A percentile compares a stretch with the other conserved stretches of the same genome.
Evolutionary conservation across 2,329 filamentous ascomycete species (phyloP).

Genomic region (Colletotrichum limetticola): DNA sequence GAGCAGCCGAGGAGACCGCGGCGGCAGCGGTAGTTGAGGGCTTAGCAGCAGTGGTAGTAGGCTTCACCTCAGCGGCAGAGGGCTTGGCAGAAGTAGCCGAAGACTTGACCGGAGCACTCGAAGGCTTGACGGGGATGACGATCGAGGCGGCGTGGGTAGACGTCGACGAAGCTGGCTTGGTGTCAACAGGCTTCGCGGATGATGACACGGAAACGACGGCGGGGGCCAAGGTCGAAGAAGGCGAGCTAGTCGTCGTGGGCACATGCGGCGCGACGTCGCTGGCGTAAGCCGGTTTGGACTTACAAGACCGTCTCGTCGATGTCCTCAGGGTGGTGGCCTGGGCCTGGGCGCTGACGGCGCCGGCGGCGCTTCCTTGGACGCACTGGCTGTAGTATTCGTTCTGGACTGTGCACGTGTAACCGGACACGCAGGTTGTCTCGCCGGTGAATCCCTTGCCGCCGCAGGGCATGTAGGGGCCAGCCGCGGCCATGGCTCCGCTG

Average conservation of each 20-base stretch:
- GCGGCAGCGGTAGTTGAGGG: neutral
- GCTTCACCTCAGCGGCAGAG: neutral
- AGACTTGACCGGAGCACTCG: neutral
- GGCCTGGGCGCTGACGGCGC: neutral
- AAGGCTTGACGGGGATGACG: neutral
- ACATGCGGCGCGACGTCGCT: conserved; percentile 9
- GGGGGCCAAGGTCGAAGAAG: neutral
- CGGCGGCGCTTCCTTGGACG: conserved; percentile 35
- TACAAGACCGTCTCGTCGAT: conserved; percentile 20
- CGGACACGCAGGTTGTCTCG: conserved; percentile 52
- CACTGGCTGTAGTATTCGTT: conserved; percentile 58
- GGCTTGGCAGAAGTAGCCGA: neutral
- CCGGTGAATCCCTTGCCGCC: conserved; percentile 53
- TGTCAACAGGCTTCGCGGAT: conserved; percentile 19
- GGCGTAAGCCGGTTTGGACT: conserved; percentile 15
- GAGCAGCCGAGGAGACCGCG: neutral
- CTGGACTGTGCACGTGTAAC: conserved; percentile 49
- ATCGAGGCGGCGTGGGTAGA: neutral
- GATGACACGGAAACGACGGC: conserved; percentile 1
- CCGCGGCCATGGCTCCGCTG: conserved; percentile 22
- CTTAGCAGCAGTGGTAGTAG: neutral
- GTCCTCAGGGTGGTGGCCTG: conserved; percentile 20
- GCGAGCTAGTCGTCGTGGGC: neutral
- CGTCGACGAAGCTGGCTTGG: neutral
- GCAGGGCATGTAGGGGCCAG: conserved; percentile 50